These are phyloP conservation scores for Dendrobium chrysotoxum DNA, from an alignment of 106 monocot genomes.

Conservation along the genomic window DNA sequence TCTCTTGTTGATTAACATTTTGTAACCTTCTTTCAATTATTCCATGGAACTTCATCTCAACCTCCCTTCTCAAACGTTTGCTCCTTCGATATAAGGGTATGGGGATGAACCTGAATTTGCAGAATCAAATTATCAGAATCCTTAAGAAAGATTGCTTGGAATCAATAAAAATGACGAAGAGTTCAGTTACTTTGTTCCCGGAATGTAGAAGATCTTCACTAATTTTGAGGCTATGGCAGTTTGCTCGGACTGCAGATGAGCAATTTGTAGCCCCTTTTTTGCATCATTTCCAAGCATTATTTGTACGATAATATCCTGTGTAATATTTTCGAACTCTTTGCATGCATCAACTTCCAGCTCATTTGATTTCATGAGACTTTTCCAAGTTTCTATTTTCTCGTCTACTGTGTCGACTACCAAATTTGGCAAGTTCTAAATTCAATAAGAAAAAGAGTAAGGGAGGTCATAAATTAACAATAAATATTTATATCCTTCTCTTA, in stretches of 20 bases:
- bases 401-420: not conserved
- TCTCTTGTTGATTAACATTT: not conserved
- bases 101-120: constrained; percentile 5
- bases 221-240: constrained; percentile 1
- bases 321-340: constrained; percentile 1
- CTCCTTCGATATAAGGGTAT: constrained; percentile 9
- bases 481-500: too few relatives aligned
- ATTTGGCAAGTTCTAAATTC: not conserved
- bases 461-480: not conserved
- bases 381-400: not conserved
- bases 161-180: not conserved
- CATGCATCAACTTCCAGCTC: constrained; percentile 5
- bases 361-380: constrained; percentile 7
- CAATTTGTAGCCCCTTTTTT: constrained; percentile 1
- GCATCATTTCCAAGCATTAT: constrained; percentile 7
- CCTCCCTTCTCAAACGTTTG: constrained; percentile 11
- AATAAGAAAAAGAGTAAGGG: not conserved
- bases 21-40: not conserved
- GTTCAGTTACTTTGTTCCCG: constrained; percentile 5
- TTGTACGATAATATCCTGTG: constrained; percentile 8
- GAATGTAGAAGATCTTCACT: constrained; percentile 13
- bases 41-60: constrained; percentile 2
- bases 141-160: not conserved
- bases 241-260: constrained; percentile 8
- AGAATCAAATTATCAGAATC: not conserved